These are phyloP conservation scores for Schwanniomyces vanrijiae DNA, from an alignment of 805 yeast genomes.

Conservation along the genomic window DNA sequence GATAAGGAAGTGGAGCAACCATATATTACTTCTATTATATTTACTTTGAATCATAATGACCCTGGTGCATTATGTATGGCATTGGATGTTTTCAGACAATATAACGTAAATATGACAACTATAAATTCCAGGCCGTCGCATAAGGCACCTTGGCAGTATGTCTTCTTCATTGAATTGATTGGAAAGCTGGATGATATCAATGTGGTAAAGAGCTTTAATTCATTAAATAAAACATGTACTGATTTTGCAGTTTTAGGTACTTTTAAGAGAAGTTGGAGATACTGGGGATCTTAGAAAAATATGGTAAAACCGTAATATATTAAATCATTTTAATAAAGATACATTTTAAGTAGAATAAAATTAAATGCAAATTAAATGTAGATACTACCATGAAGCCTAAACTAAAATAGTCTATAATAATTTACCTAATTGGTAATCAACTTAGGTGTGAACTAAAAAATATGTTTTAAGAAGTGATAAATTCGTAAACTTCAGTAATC, in stretches of 20 bases:
- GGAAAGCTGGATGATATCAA: slow-evolving; percentile 30
- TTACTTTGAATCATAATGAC: slow-evolving; percentile 59
- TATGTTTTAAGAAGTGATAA: neutral
- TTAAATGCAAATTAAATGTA: neutral
- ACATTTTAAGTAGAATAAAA: neutral
- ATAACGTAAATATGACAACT: slow-evolving; percentile 63
- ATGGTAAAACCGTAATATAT: neutral
- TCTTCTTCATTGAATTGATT: slow-evolving; percentile 74
- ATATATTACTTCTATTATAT: slow-evolving; percentile 57
- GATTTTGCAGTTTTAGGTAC: slow-evolving; percentile 61
- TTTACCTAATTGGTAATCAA: neutral
- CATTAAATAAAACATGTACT: slow-evolving; percentile 44
- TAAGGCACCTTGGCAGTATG: slow-evolving; percentile 71
- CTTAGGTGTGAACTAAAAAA: neutral
- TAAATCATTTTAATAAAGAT: neutral
- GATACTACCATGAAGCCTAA: neutral
- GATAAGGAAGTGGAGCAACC: slow-evolving; percentile 7
- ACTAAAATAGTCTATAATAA: neutral
- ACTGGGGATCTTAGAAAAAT: slow-evolving; percentile 18
- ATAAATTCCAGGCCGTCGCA: slow-evolving; percentile 79
- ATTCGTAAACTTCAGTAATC: neutral
- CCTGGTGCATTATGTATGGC: slow-evolving; percentile 77
- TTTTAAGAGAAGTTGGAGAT: slow-evolving; percentile 46
- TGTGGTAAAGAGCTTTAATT: slow-evolving; percentile 35
- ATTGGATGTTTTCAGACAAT: slow-evolving; percentile 53